Evolutionary conservation across 108 stramenopile genomes (phyloP).

Genomic region (Stephanodiscus triporus): DNA sequence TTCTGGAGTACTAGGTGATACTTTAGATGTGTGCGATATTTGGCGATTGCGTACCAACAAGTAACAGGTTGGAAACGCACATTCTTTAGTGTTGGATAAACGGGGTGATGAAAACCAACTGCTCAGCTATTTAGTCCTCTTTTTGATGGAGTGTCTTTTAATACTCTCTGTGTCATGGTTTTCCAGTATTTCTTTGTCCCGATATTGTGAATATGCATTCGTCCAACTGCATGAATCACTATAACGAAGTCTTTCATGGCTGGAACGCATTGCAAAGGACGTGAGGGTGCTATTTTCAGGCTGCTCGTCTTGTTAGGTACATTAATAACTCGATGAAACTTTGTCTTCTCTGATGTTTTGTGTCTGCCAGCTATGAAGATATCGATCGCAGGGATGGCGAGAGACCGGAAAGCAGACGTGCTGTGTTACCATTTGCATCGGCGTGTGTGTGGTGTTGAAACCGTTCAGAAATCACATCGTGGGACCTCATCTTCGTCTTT

Average conservation of each 20-base stretch:
- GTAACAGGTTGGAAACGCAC: too few relatives aligned
- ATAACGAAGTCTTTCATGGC: background rate
- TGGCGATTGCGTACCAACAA: too few relatives aligned
- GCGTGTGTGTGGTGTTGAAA: background rate
- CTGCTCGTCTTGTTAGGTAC: background rate
- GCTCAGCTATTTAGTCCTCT: too few relatives aligned
- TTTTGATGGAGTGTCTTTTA: too few relatives aligned
- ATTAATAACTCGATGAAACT: background rate
- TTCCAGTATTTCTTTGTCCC: too few relatives aligned
- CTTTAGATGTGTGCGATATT: too few relatives aligned
- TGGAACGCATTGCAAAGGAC: constrained; percentile 16
- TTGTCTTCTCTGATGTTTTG: background rate
- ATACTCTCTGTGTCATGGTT: too few relatives aligned
- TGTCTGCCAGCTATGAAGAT: background rate
- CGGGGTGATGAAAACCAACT: too few relatives aligned
- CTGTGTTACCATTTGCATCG: background rate
- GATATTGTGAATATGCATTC: too few relatives aligned
- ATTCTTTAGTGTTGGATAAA: too few relatives aligned
- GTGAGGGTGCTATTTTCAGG: constrained; percentile 17
- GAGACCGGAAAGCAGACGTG: background rate
- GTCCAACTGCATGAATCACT: too few relatives aligned
- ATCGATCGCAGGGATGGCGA: background rate
- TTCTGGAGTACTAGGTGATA: too few relatives aligned
- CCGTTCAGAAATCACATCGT: background rate
- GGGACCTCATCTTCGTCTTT: background rate